Evolutionary conservation across 371 early-diverging fungal genomes (phyloP).

Genomic region (Mucor indicus): DNA sequence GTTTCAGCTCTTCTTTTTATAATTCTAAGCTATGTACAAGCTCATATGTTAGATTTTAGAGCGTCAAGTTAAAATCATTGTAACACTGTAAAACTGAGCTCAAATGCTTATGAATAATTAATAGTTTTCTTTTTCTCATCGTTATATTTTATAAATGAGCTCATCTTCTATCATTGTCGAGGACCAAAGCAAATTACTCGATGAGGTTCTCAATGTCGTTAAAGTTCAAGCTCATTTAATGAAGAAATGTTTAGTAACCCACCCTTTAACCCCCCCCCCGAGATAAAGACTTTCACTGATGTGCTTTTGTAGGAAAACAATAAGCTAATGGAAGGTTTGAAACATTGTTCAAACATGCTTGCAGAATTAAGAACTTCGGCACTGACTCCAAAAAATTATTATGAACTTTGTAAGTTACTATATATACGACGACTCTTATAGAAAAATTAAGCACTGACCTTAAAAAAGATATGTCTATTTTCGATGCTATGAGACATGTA

Average conservation of each 20-base stretch:
- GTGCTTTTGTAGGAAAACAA: constrained; percentile 82
- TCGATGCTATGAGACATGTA: constrained; percentile 88
- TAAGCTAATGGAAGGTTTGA: constrained; percentile 90
- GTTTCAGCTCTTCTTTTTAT: too few species aligned
- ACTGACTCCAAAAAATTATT: constrained; percentile 91
- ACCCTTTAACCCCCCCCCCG: background rate
- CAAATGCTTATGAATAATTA: too few species aligned
- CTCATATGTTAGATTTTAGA: too few species aligned
- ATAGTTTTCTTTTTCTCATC: too few species aligned
- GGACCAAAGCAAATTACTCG: constrained; percentile 80
- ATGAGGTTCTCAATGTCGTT: constrained; percentile 81
- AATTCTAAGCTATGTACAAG: too few species aligned
- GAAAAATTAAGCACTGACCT: too few species aligned
- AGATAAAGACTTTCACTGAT: too few species aligned
- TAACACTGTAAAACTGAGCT: too few species aligned
- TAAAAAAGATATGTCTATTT: constrained; percentile 83
- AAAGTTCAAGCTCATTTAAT: constrained; percentile 87
- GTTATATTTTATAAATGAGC: constrained; percentile 7
- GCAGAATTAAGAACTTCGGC: constrained; percentile 90
- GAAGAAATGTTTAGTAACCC: constrained; percentile 79
- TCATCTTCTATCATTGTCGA: constrained; percentile 53
- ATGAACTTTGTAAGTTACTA: constrained; percentile 86
- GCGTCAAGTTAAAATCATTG: too few species aligned
- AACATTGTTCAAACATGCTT: constrained; percentile 92
- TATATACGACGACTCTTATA: too few species aligned